Evolutionary conservation across 31 red algal species (phyloP).

Genomic region (Porphyra umbilicalis): DNA sequence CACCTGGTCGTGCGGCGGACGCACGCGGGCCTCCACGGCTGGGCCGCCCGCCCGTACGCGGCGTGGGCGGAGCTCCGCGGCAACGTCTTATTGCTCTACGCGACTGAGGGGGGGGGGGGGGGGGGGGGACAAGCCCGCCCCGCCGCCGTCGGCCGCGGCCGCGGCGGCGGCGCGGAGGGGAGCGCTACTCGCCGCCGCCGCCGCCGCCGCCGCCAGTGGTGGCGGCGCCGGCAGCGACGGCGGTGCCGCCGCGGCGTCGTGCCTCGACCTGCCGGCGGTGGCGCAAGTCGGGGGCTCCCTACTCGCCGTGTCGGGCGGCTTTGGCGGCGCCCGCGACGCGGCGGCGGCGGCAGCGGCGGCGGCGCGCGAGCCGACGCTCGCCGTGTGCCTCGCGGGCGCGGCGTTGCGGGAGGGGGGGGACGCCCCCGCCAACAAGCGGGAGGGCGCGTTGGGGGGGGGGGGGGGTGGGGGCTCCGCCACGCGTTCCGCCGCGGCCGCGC

Average conservation of each 20-base stretch:
- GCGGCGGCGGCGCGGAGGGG: too few species aligned
- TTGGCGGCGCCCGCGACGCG: background rate
- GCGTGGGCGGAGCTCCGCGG: slow-evolving; percentile 68
- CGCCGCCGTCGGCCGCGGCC: background rate
- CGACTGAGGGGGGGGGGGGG: background rate
- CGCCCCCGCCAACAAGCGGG: background rate
- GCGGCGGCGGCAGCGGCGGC: background rate
- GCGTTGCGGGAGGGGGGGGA: background rate
- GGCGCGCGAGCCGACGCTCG: background rate
- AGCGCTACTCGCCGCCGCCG: background rate
- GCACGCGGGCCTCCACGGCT: background rate
- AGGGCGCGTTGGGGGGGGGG: background rate
- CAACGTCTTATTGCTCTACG: slow-evolving; percentile 54
- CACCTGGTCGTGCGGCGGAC: background rate
- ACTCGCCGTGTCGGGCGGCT: background rate
- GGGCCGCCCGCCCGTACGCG: background rate
- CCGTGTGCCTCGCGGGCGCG: background rate
- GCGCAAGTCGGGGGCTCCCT: background rate
- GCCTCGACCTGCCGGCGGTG: background rate
- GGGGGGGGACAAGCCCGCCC: background rate
- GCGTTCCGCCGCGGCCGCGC: background rate
- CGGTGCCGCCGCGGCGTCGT: too few species aligned
- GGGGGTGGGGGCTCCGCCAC: background rate
- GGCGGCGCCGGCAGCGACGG: background rate
- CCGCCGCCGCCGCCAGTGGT: background rate